These are phyloP conservation scores for Hypoxylon sp. DNA, from an alignment of 2,329 filamentous ascomycete species.

Conservation along the genomic window DNA sequence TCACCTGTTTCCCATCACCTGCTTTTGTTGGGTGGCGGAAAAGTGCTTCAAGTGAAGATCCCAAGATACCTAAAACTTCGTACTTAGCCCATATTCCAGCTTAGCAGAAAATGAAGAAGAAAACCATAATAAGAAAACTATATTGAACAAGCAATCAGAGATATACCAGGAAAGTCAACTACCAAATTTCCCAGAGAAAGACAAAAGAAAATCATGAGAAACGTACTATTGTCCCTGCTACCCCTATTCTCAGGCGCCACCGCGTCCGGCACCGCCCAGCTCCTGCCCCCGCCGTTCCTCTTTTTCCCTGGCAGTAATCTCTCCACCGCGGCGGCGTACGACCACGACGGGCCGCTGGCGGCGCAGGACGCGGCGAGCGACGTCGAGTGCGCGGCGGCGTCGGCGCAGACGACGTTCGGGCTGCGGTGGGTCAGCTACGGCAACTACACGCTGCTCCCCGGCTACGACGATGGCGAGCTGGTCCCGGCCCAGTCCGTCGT, in stretches of 20 bases:
- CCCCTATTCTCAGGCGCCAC: no score
- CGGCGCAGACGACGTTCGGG: neutral
- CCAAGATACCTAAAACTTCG: no score
- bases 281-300: no score
- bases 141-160: no score
- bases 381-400: slow-evolving; percentile 23
- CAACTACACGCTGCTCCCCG: slow-evolving; percentile 35
- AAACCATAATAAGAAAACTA: no score
- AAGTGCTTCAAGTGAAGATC: neutral
- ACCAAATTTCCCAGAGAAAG: neutral
- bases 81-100: neutral
- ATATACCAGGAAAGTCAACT: neutral
- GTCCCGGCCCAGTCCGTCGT: slow-evolving; percentile 31
- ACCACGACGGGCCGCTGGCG: neutral
- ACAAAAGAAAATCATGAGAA: slow-evolving; percentile 14
- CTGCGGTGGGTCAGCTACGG: slow-evolving; percentile 33
- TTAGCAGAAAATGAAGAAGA: no score
- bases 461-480: slow-evolving; percentile 16
- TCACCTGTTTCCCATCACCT: no score
- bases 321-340: neutral
- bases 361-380: slow-evolving; percentile 10
- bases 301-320: neutral
- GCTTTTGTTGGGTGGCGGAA: no score
- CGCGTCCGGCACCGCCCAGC: no score
- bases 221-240: neutral